Evolutionary conservation across 176 grass and related monocot genomes (phyloP).

Genomic region (Tillandsia leiboldiana): DNA sequence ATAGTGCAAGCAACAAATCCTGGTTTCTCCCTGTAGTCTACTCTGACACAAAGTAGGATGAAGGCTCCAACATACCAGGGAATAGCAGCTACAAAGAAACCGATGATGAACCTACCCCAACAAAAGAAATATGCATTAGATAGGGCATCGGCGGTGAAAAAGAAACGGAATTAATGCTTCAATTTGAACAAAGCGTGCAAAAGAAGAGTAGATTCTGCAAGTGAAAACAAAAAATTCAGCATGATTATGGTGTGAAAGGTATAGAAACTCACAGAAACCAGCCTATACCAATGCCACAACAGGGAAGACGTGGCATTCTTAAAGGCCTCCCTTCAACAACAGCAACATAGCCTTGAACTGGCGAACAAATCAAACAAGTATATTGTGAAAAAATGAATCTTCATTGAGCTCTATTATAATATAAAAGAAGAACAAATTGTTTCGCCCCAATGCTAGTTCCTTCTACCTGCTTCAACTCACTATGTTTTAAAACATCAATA

Average conservation of each 20-base stretch:
- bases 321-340: slow-evolving; percentile 82
- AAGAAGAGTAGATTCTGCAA: background rate
- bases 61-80: slow-evolving; percentile 98
- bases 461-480: background rate
- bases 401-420: too few relatives aligned
- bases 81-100: slow-evolving; percentile 90
- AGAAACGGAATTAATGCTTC: slow-evolving; percentile 11
- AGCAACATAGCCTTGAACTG: slow-evolving; percentile 49
- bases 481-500: background rate
- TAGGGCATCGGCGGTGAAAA: slow-evolving; percentile 5
- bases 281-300: slow-evolving; percentile 80
- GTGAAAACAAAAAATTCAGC: background rate
- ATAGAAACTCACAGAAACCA: slow-evolving; percentile 70
- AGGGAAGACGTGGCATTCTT: slow-evolving; percentile 71
- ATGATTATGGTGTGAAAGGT: background rate
- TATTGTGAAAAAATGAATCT: background rate
- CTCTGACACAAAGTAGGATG: slow-evolving; percentile 60
- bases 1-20: slow-evolving; percentile 92
- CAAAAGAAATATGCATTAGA: slow-evolving; percentile 15
- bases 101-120: slow-evolving; percentile 61
- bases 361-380: slow-evolving; percentile 1
- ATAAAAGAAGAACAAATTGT: too few relatives aligned
- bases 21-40: slow-evolving; percentile 86
- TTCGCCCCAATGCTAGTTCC: too few relatives aligned
- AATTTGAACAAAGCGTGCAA: background rate